Base-by-base conservation (phyloP, 2,329 filamentous ascomycete genomes). In the Aspergillus sergii region DNA sequence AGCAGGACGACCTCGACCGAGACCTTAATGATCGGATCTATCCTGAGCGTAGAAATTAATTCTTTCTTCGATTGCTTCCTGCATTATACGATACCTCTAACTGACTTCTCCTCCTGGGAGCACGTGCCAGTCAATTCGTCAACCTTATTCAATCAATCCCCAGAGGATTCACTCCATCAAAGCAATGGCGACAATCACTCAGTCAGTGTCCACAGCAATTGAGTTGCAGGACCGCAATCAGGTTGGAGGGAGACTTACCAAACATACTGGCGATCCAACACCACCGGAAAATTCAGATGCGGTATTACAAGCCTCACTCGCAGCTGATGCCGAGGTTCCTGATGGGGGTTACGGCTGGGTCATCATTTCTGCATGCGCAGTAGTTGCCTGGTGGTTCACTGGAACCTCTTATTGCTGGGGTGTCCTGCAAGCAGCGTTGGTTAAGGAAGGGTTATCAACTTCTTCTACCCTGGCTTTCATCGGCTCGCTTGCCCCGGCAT, bases 381-480 rank as follows among this genome's bases (percentile, higher is more conserved):
- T 85, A 1, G 69, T 87, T 12, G 80, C 83, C 2, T 89, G 85
- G 78, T 87, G 84, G 85, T 80, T 83, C 58, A 81, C 85, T 56
- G 86, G 86, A 57, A 85, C 81, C 0, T 80, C 80, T 9, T 87
- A 87, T 69, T 82, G 81, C 65, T 89, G 87, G 86, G 88, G 87
- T 28, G 81, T 90, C 0, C 76, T 89, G 54, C 87, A 90, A 73
- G 80, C 80, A 4, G 86, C 82, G 0, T 79, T 89, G 1, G 82
- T 88, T 3, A 74, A 82, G 39, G 75, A 82, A 11, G 71, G 72
- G 28, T 74, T 87, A 1, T 80, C 80, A 0, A 79, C 80, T 0
- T 78, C 85, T 0, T 83, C 83, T 0, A 86, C 83, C 0, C 76
- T 89, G 26, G 83, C 85, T 2, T 89, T 88, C 65, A 83, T 89